Evolutionary conservation across 495 filamentous ascomycete genomes (phyloP).

Genomic region (Cairneyella variabilis): DNA sequence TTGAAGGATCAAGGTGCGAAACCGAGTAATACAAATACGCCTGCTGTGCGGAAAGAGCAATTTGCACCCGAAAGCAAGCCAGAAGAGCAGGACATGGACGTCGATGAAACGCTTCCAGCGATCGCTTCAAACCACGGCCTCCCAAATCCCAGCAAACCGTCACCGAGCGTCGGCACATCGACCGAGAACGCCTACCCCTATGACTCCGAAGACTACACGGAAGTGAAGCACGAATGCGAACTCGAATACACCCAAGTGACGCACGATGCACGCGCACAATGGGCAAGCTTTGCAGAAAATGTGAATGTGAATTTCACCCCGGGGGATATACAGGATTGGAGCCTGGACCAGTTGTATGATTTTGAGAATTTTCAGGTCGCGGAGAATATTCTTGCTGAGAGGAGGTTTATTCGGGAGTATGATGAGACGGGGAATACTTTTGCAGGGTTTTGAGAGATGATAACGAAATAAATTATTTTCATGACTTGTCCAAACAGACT

Average conservation of each 20-base stretch:
- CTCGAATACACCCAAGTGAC: too few species aligned
- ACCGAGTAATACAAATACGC: background rate
- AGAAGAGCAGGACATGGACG: background rate
- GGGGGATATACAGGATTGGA: constrained; percentile 25
- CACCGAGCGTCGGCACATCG: constrained; percentile 17
- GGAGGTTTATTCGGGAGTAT: constrained; percentile 23
- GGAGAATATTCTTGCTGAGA: constrained; percentile 10
- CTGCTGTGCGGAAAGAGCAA: background rate
- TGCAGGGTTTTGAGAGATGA: constrained; percentile 20
- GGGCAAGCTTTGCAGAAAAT: constrained; percentile 17
- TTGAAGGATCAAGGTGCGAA: constrained; percentile 9
- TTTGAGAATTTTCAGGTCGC: constrained; percentile 20
- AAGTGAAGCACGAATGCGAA: background rate
- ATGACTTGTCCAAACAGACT: too few species aligned
- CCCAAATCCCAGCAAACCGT: constrained; percentile 8
- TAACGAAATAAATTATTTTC: too few species aligned
- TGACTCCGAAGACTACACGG: background rate
- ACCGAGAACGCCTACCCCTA: constrained; percentile 7
- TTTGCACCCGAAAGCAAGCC: background rate
- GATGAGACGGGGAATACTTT: constrained; percentile 24
- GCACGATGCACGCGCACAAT: constrained; percentile 7
- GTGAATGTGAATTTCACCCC: constrained; percentile 17
- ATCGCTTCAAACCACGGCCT: background rate
- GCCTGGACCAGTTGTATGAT: constrained; percentile 22
- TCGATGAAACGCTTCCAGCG: background rate